Conservation (phyloP, 768 basidiomycete species). For the Grammothele lineata region DNA sequence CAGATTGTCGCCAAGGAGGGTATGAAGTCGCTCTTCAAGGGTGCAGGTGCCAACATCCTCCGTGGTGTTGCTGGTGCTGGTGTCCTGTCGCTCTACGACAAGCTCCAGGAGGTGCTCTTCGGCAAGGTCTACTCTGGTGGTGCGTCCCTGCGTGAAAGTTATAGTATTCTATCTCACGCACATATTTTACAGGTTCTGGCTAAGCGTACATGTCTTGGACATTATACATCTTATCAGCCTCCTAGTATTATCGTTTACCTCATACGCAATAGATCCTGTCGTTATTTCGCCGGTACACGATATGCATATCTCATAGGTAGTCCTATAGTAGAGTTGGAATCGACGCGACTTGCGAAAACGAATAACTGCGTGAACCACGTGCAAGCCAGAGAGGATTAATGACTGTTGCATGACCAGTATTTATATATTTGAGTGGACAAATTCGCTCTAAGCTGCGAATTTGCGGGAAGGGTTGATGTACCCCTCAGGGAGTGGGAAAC, state of each 20-base stretch:
- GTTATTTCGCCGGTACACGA: slow-evolving; percentile 22
- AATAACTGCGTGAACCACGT: no score
- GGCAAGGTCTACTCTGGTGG: slow-evolving; percentile 99
- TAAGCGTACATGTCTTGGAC: slow-evolving; percentile 28
- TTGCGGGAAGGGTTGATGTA: no score
- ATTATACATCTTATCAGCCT: slow-evolving; percentile 24
- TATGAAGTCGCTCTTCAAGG: slow-evolving; percentile 94
- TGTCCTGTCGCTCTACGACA: slow-evolving; percentile 98
- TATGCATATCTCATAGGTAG: no score
- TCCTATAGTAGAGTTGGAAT: no score
- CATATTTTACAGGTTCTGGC: slow-evolving; percentile 33
- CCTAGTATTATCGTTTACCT: slow-evolving; percentile 27
- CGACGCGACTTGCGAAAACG: no score
- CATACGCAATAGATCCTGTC: slow-evolving; percentile 30
- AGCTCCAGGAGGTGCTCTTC: slow-evolving; percentile 93
- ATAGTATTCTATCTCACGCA: not conserved
- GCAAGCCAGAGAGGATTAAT: no score
- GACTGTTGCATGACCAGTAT: no score
- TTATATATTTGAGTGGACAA: no score
- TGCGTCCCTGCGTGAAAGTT: slow-evolving; percentile 27
- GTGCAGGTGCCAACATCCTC: slow-evolving; percentile 88
- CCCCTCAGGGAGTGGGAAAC: no score
- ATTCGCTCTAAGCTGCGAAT: no score
- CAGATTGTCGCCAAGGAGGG: slow-evolving; percentile 98
- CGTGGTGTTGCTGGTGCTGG: slow-evolving; percentile 99